Conservation (phyloP, 768 basidiomycete genomes). For the Boletellus ananas region DNA sequence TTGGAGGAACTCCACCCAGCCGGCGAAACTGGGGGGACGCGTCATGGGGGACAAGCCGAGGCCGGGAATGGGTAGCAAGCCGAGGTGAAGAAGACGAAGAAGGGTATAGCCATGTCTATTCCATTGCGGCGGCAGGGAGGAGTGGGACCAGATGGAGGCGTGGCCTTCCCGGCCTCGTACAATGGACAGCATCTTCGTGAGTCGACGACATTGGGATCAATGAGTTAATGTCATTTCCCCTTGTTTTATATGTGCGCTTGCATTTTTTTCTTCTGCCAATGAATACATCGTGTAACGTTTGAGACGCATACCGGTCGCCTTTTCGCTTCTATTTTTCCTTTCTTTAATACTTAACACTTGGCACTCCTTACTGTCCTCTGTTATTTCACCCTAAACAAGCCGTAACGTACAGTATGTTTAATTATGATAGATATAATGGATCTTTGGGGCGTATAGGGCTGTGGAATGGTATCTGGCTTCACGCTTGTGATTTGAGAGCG, state of each 20-base stretch:
- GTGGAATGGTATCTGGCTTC: background rate
- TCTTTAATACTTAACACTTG: background rate
- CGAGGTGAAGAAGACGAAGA: slow-evolving; percentile 30
- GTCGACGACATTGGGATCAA: background rate
- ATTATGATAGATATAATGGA: slow-evolving; percentile 22
- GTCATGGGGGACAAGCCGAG: slow-evolving; percentile 20
- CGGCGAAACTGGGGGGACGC: slow-evolving; percentile 16
- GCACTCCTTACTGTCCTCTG: slow-evolving; percentile 4
- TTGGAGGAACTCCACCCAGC: slow-evolving; percentile 3
- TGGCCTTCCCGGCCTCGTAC: slow-evolving; percentile 32
- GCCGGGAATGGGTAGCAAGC: slow-evolving; percentile 25
- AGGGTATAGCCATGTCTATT: slow-evolving; percentile 21
- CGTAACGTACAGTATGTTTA: slow-evolving; percentile 13
- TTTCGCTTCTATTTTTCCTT: background rate
- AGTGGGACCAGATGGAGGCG: slow-evolving; percentile 27
- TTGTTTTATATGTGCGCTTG: slow-evolving; percentile 2
- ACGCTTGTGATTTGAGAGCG: no score
- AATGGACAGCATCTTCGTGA: slow-evolving; percentile 28
- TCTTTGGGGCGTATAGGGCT: slow-evolving; percentile 4
- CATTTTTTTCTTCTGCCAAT: slow-evolving; percentile 5
- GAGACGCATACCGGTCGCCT: slow-evolving; percentile 5
- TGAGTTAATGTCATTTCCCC: slow-evolving; percentile 1
- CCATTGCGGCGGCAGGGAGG: slow-evolving; percentile 18
- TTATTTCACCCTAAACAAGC: slow-evolving; percentile 6
- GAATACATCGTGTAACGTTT: slow-evolving; percentile 9